Evolutionary conservation across 225 moss, liverwort and hornwort genomes (phyloP).

Genomic region (Pleurozium schreberi): DNA sequence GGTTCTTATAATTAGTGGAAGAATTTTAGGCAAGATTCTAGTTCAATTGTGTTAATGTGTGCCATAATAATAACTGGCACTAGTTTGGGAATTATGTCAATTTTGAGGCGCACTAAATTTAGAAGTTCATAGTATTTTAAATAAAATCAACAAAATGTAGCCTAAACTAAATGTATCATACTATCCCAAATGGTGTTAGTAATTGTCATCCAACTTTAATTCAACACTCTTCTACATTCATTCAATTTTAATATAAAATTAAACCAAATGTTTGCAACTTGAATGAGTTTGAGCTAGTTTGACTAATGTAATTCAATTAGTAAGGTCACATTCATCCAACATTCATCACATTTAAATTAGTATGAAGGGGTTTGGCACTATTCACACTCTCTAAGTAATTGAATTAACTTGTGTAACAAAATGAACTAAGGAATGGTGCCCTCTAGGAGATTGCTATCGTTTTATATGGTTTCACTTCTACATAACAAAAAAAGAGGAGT

Average conservation of each 20-base stretch:
- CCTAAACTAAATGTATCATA: neutral
- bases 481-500: neutral
- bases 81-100: neutral
- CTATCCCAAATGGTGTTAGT: neutral
- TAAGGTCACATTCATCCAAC: neutral
- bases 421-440: neutral
- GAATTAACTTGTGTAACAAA: neutral
- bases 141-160: neutral
- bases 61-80: accelerated
- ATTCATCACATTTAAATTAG: neutral
- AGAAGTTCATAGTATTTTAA: neutral
- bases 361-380: neutral
- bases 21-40: too few species aligned
- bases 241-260: neutral
- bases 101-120: neutral
- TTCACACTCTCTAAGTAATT: neutral
- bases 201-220: neutral
- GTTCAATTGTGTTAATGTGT: neutral
- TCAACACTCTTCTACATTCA: neutral
- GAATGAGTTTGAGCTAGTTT: too few species aligned
- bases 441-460: neutral
- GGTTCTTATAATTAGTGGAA: too few species aligned
- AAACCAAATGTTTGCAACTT: neutral
- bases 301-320: too few species aligned
- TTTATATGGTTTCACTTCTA: neutral